Conservation (phyloP, 2,329 filamentous ascomycete species). For the Colletotrichum euphorbiae region DNA sequence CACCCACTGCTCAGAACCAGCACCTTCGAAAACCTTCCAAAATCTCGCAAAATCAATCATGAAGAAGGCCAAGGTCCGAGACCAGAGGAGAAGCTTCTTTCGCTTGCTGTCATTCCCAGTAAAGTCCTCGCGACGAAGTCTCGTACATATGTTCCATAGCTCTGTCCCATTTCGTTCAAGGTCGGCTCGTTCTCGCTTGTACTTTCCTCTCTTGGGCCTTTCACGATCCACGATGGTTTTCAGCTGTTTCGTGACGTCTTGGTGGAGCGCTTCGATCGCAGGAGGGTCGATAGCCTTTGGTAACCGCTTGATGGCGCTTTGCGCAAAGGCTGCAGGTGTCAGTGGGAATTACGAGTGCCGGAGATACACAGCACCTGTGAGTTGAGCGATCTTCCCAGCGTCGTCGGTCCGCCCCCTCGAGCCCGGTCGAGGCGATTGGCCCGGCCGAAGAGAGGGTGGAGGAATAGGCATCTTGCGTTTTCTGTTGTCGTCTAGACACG, state of each 20-base stretch:
- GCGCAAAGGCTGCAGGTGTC: conserved; percentile 25
- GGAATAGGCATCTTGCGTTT: neutral
- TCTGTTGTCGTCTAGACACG: too few relatives aligned
- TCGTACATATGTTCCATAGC: conserved; percentile 76
- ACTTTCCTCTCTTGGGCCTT: neutral
- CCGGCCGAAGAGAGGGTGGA: neutral
- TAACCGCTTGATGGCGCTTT: conserved; percentile 26
- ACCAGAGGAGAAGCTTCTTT: conserved; percentile 51
- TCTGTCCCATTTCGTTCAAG: conserved; percentile 67
- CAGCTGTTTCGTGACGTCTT: conserved; percentile 44
- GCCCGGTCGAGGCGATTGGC: neutral
- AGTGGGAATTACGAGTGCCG: neutral
- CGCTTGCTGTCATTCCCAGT: conserved; percentile 40
- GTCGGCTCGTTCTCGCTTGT: conserved; percentile 45
- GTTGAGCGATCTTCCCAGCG: neutral
- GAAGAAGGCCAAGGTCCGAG: conserved; percentile 71
- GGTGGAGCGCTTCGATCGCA: conserved; percentile 44
- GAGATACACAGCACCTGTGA: neutral
- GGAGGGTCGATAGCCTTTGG: conserved; percentile 38
- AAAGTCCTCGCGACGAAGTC: conserved; percentile 55
- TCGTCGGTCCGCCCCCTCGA: neutral
- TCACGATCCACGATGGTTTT: neutral
- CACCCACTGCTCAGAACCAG: neutral
- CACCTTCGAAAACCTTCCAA: conserved; percentile 41
- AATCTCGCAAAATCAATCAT: conserved; percentile 70